phyloP scores from a whole-genome alignment of 805 yeast species.

The Nakazawaea pomicola region DNA sequence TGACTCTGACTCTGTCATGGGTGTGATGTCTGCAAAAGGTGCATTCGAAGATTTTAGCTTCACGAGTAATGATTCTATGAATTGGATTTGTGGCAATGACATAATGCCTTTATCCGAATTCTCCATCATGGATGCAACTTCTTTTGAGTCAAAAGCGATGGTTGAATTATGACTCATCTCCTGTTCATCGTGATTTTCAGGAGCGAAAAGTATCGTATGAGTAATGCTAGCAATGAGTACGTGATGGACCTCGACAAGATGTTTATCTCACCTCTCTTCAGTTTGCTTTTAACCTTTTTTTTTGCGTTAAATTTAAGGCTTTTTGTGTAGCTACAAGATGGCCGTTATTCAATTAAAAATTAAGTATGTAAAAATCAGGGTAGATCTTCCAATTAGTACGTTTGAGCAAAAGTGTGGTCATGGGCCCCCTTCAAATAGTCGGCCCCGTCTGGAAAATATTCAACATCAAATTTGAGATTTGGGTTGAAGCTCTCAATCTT shows the following conservation, averaged over 20 bases:
- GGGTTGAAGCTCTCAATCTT: slow-evolving; percentile 1
- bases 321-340: no score
- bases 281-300: no score
- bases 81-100: slow-evolving; percentile 25
- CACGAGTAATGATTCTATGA: slow-evolving; percentile 21
- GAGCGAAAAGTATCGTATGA: no score
- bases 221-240: no score
- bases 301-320: no score
- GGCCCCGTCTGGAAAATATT: slow-evolving; percentile 1
- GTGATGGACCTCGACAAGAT: no score
- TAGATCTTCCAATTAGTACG: slow-evolving; percentile 2
- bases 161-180: no score
- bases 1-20: background rate
- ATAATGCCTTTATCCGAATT: slow-evolving; percentile 22
- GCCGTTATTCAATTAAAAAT: no score
- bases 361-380: background rate
- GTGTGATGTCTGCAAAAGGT: no score
- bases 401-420: slow-evolving; percentile 10
- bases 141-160: no score
- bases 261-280: no score
- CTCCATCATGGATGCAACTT: slow-evolving; percentile 9
- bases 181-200: no score
- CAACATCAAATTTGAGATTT: slow-evolving; percentile 2
- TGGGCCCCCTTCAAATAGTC: slow-evolving; percentile 9
- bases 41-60: slow-evolving; percentile 15